Base-by-base conservation (phyloP, 1,284 basidiomycete genomes). In the Cystobasidium slooffiae region DNA sequence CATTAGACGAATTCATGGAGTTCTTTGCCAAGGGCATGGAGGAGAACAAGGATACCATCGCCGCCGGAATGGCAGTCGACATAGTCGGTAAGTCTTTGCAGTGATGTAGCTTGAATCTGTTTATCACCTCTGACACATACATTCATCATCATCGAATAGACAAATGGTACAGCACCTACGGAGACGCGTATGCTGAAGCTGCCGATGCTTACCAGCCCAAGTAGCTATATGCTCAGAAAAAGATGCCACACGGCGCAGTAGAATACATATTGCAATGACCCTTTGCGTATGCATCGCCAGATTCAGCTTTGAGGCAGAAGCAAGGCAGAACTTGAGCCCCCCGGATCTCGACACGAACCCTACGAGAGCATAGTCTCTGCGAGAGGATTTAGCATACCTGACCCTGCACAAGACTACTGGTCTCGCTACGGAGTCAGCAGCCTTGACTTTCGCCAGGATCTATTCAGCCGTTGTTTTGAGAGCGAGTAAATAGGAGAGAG, bases 1-100 rank as follows among this genome's bases (percentile, higher is more conserved):
- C 79, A 9, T 66, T 80, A 14, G 77, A 80, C 67, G 78, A 80
- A 62, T 80, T 80, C 67, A 80, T 80, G 76, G 76, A 77, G 7
- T 77, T 80, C 16, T 55, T 80, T 1, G 63, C 72, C 12, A 77
- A 76, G 31, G 80, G 78, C 0, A 44, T 80, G 31, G 61, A 78
- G 12, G 75, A 74, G n/a, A 78, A 79, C 46, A 75, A 78, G 66
- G 78, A 80, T 43, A 77, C 78, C 7, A 78, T 80, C 49, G 75
- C 76, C 16, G 80, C 80, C 8, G 80, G 79, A 6, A 49, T 72
- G 9, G 79, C 78, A 5, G 75, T 78, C 52, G 74, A 74, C 1
- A 64, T 79, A 31, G 77, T 79, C 31, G 67, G 67, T 69, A 14
- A 47, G 67, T 46, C 44, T 18, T 52, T 43, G 44, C 14, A 49